Conservation (phyloP, 345 rosid species). For the Citrus australasica region DNA sequence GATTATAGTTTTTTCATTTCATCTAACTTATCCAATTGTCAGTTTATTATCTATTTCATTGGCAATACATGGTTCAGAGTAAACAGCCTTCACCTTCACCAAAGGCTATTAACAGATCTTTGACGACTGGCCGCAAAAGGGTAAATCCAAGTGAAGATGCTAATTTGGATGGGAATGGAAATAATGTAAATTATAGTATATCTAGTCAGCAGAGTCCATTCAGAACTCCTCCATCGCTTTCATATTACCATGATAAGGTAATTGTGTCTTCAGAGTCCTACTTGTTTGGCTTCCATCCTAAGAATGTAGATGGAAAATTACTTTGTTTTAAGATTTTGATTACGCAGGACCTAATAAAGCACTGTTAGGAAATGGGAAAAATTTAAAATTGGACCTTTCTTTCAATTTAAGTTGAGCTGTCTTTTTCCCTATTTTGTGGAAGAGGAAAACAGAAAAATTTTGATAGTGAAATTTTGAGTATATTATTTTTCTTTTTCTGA, state of each 20-base stretch:
- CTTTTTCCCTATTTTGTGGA: neutral
- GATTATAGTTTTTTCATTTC: neutral
- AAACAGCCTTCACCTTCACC: slow-evolving; percentile 29
- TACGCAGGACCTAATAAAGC: neutral
- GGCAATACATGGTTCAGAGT: slow-evolving; percentile 23
- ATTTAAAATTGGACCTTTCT: neutral
- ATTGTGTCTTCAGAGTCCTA: slow-evolving; percentile 15
- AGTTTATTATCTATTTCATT: neutral
- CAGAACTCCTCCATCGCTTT: slow-evolving; percentile 83
- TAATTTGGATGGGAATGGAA: slow-evolving; percentile 18
- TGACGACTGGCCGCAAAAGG: slow-evolving; percentile 41
- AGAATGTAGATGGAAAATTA: neutral
- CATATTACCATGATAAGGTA: slow-evolving; percentile 62
- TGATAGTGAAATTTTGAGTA: neutral
- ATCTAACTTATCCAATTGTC: neutral
- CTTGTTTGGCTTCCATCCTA: neutral
- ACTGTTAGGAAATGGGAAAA: neutral
- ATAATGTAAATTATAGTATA: slow-evolving; percentile 13
- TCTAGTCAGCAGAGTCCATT: slow-evolving; percentile 74
- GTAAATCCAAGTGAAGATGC: slow-evolving; percentile 36
- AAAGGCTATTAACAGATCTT: slow-evolving; percentile 34
- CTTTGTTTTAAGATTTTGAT: neutral
- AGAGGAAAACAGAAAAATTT: neutral
- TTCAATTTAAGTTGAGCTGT: neutral
- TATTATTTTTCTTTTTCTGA: neutral